A percentile compares a stretch with the other conserved stretches of the same genome.
Conservation (phyloP, 1,139 yeast genomes). For the Saccharomyces hybrid region DNA sequence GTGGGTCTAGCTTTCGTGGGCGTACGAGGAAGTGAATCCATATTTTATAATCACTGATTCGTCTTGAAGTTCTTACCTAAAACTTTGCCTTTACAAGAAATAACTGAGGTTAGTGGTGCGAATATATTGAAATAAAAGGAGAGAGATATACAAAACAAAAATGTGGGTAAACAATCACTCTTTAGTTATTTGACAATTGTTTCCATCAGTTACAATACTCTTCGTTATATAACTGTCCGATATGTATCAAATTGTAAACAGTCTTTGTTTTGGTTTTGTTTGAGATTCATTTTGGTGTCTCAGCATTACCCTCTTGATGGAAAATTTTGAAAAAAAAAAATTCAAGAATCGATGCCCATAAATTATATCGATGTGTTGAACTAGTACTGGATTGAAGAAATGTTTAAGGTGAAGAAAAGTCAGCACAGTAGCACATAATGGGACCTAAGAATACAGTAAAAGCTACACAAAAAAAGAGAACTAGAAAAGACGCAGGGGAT, state of each 20-base stretch:
- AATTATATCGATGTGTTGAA: not conserved
- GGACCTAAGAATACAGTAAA: not conserved
- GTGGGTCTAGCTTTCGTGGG: not conserved
- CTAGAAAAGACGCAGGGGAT: not conserved
- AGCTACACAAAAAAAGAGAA: not conserved
- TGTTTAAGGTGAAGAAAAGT: not conserved
- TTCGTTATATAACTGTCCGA: not conserved
- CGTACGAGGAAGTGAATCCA: constrained; percentile 2
- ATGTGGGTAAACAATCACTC: not conserved
- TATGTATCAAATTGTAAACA: not conserved
- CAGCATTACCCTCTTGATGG: not conserved
- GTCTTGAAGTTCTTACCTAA: not conserved
- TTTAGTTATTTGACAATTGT: no score
- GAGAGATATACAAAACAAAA: not conserved
- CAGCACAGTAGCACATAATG: not conserved
- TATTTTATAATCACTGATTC: not conserved
- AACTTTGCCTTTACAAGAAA: not conserved
- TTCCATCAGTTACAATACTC: not conserved
- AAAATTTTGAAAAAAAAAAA: not conserved
- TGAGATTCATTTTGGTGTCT: not conserved
- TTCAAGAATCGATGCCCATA: constrained; percentile 2
- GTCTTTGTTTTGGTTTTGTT: not conserved
- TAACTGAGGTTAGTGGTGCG: not conserved
- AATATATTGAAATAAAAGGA: not conserved
- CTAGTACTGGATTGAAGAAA: not conserved